phyloP scores from a whole-genome alignment of 2,329 filamentous ascomycete genomes.

The Rasamsonia emersonii region DNA sequence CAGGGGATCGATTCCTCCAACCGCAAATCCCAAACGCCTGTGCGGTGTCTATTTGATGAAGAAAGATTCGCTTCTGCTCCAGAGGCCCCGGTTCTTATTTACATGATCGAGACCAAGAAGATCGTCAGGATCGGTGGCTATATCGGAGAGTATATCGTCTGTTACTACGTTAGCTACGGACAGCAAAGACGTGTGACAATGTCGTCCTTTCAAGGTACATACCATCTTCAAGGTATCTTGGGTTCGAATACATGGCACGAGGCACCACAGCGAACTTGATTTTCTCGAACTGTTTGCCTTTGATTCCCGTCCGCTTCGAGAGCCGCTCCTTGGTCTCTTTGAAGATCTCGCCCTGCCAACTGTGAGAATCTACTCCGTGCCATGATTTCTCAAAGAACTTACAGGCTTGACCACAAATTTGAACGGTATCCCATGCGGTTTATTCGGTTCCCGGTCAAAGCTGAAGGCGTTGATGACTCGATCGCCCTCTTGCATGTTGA shows the following conservation, averaged over 20 bases:
- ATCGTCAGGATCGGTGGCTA: slow-evolving; percentile 70
- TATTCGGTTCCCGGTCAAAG: slow-evolving; percentile 80
- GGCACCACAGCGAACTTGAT: slow-evolving; percentile 87
- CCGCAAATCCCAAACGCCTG: background rate
- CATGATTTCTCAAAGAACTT: slow-evolving; percentile 26
- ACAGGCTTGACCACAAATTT: slow-evolving; percentile 77
- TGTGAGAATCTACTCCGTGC: slow-evolving; percentile 8
- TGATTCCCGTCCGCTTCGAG: slow-evolving; percentile 84
- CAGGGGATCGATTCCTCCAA: background rate
- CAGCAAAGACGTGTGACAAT: background rate
- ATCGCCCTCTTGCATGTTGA: slow-evolving; percentile 53
- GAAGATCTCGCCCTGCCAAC: slow-evolving; percentile 66
- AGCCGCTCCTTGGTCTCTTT: slow-evolving; percentile 90
- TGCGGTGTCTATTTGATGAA: slow-evolving; percentile 49
- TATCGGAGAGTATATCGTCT: slow-evolving; percentile 40
- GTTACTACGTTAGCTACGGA: no score
- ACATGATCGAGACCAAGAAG: slow-evolving; percentile 61
- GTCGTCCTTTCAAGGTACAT: no score
- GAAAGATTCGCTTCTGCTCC: slow-evolving; percentile 54
- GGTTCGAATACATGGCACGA: slow-evolving; percentile 62
- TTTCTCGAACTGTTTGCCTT: slow-evolving; percentile 97
- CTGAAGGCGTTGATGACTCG: slow-evolving; percentile 75
- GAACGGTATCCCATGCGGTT: slow-evolving; percentile 84
- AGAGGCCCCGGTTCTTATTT: slow-evolving; percentile 52
- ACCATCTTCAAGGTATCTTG: slow-evolving; percentile 83